Evolutionary conservation across 2,329 filamentous ascomycete species (phyloP), one percentile per base, ranked within the genome.

Genomic region (Lasiodiplodia theobromae): DNA sequence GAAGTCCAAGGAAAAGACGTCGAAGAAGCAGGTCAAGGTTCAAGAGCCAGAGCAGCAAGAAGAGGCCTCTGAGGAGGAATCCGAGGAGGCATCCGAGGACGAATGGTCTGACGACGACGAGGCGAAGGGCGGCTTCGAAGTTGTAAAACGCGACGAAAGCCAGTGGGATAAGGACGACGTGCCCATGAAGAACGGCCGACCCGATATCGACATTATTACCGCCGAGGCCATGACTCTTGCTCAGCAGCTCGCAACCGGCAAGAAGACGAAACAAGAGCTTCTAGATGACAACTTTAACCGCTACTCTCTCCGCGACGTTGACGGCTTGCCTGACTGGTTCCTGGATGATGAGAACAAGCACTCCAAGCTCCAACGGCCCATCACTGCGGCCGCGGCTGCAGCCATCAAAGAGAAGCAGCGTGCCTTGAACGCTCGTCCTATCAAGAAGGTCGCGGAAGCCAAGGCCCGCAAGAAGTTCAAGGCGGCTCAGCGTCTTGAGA

Each of bases 361-460:
- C 82, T 93, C 94, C 80, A 93, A 91, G 77, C 87, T 87, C 1
- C 90, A 96, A 71, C 91, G 93, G 69, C 96, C 96, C n/a, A 95
- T 97, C 75, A 94, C 91, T 63, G 96, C 96, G 74, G 93, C 93
- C 40, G 96, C 92, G 0, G 94, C 95, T 0, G 86, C 88, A 16
- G 96, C 96, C 2, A 97, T 99, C 84, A 94, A 96, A 80, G 95
- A 97, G 77, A 99, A 99, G 82, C 79, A 92, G 77, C 91, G 95
- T 38, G 94, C 96, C 0, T 88, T 97, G 74, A 98, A 99, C 78
- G 96, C 95, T 8, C 89, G 96, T 38, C 96, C 96, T 0, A 98
- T 98, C 88, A 99, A 99, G 87, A 99, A 99, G 85, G 96, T 99
- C 38, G 91, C 92, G 74, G 96, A 99, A 82, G 96, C 96, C 28